Evolutionary conservation across 805 yeast genomes (phyloP), one percentile per base, ranked within the genome.

Genomic region (Wickerhamiella brachini): DNA sequence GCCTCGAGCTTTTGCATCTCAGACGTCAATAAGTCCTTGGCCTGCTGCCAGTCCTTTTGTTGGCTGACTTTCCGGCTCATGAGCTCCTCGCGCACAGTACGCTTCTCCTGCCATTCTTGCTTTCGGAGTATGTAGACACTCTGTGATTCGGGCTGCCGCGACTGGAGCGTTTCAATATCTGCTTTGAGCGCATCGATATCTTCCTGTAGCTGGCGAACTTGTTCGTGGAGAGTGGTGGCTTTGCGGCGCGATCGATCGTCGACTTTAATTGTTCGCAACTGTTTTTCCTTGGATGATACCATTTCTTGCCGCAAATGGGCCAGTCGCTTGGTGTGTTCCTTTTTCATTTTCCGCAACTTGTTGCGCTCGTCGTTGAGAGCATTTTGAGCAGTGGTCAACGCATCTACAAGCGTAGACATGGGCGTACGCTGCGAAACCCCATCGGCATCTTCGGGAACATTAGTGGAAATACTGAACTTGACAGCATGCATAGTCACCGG

Each of bases 321-420:
- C 83, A 79, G 62, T 83, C 83, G 21, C 78, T 79, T 64, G 84
- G 80, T 62, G 68, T 79, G 59, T 79, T 80, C 57, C 47, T 75
- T 75, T 56, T 77, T 75, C 47, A 74, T 62, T 50, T 78, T 77
- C 62, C 79, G 81, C 57, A 80, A 58, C 51, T 75, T 76, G n/a
- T 68, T 59, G 57, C 76, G 75, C 56, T 80, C 85, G 47, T 79
- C 77, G 6, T 73, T 71, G 44, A 81, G 68, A 41, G 77, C 77
- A 22, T 77, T 76, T 55, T 78, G 77, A 0, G 86, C 80, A 0
- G 86, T 79, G 34, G 78, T 71, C 37, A 81, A 75, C 20, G 84
- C 78, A 57, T 79, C 81, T 56, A 81, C 78, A 41, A 82, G 66
- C 1, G 88, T 82, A 1, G 78, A 71, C 45, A 81, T 66, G 0